phyloP scores from a whole-genome alignment of 2,329 filamentous ascomycete species.

The Diaporthe sp. region DNA sequence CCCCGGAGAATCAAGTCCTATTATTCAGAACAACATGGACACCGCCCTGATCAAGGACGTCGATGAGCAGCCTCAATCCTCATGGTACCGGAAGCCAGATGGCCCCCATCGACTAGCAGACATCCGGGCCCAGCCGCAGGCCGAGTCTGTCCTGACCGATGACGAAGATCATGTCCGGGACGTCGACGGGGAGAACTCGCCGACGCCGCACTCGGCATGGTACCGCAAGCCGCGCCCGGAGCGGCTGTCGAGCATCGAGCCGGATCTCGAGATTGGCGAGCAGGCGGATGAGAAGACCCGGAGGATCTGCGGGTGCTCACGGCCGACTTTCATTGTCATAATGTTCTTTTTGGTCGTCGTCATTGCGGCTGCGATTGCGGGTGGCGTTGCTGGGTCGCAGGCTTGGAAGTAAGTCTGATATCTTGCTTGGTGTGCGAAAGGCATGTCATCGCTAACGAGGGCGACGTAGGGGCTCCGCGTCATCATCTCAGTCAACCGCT shows the following conservation, averaged over 20 bases:
- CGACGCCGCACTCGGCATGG: neutral
- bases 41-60: constrained; percentile 1
- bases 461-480: neutral
- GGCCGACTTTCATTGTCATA: constrained; percentile 30
- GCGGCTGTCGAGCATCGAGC: constrained; percentile 1
- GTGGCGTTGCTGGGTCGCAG: constrained; percentile 31
- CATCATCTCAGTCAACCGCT: neutral
- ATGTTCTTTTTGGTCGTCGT: constrained; percentile 36
- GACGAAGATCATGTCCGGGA: constrained; percentile 26
- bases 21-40: neutral
- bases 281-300: neutral
- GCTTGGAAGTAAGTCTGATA: constrained; percentile 1
- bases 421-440: neutral
- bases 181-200: constrained; percentile 1
- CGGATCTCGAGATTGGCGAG: constrained; percentile 10
- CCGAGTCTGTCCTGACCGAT: neutral
- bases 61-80: neutral
- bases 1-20: neutral
- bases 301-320: constrained; percentile 33
- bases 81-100: constrained; percentile 29
- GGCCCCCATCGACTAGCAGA: neutral
- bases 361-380: constrained; percentile 31
- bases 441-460: neutral
- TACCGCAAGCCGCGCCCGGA: neutral
- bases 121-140: neutral